Base-by-base conservation (phyloP, 352 stramenopile species). In the Aphanomyces euteiches region DNA sequence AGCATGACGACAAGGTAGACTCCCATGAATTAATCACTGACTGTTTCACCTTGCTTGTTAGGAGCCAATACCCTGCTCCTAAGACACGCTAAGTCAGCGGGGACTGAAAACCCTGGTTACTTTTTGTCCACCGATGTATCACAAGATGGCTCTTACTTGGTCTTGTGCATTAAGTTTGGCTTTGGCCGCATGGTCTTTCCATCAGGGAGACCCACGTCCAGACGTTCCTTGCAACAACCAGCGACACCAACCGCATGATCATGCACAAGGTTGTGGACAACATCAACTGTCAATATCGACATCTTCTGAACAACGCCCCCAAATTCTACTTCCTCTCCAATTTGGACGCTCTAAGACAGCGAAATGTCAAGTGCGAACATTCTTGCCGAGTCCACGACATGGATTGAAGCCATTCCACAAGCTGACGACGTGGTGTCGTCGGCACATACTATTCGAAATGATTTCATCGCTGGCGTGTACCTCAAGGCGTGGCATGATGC, bases 401-500 rank as follows among this genome's bases (percentile, higher is more conserved):
- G 87, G 84, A 81, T 90, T 69, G 88, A 93, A 69, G 86, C 94
- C 21, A 87, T 96, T 17, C 75, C 82, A 0, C 79, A 89, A 5
- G 78, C 84, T 54, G 59, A 73, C 13, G 82, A 90, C 40, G 87
- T 96, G 72, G 82, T 96, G 6, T 83, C 91, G 73, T 74, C 74
- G n/a, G 86, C 88, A n/a, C 76, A 87, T 72, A 81, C 83, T 5
- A 81, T 88, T 2, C 81, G 81, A n/a, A 78, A 81, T 19, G 80
- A 91, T 54, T 73, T 89, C n/a, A 66, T 96, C 21, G 79, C 94
- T 2, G 75, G 93, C 56, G 80, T 88, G 69, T 83, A 93, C 38
- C 76, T 95, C 48, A 89, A 95, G 60, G 72, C 83, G 56, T 98
- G 92, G 91, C 90, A 96, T 78, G 88, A 97, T 70, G 90, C 93